Evolutionary conservation across 2,329 filamentous ascomycete species (phyloP), one percentile per base, ranked within the genome.

Genomic region (Epichloe uncinata): DNA sequence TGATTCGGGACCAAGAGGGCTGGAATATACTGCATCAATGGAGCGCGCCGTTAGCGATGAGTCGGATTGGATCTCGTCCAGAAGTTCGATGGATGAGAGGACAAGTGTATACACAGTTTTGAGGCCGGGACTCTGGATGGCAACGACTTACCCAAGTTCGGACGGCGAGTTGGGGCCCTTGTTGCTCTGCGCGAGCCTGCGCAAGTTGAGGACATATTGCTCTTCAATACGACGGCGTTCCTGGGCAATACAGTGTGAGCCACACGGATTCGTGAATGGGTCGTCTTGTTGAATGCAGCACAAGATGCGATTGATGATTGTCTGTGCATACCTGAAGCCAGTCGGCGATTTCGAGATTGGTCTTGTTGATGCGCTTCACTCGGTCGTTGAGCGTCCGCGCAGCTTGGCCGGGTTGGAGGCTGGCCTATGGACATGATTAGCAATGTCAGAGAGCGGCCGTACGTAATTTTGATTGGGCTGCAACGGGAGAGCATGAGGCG

Each of bases 181-280:
- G 63, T 80, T 82, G 63, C 82, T 83, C 61, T 82, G 78, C 53
- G 85, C 78, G 55, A 98, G 79, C 71, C 86, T 95, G 61, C 84
- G 84, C 59, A 98, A 72, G 42, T 85, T 82, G 60, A 82, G 74
- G 44, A 87, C 86, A 69, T 98, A 98, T 62, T 82, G 77, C 62
- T 97, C 91, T 69, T 98, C 93, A 54, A 97, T 77, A 61, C 82
- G 85, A 65, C 90, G 85, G 59, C 93, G 87, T 73, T 98, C 93
- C 91, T 97, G 16, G 4, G 22, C 15, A 45, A 33, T 11, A 34
- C 35, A 34, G 20, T 12, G 42, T 40, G 26, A 43, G 53, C 48
- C 48, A 50, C 12, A 37, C 49, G 33, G 20, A 37, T 34, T 7
- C 3, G 18, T 16, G 40, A 15, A 36, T 12, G 37, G n/a, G 44